Evolutionary conservation across 2,329 filamentous ascomycete species (phyloP).

Genomic region (Fusarium equiseti): DNA sequence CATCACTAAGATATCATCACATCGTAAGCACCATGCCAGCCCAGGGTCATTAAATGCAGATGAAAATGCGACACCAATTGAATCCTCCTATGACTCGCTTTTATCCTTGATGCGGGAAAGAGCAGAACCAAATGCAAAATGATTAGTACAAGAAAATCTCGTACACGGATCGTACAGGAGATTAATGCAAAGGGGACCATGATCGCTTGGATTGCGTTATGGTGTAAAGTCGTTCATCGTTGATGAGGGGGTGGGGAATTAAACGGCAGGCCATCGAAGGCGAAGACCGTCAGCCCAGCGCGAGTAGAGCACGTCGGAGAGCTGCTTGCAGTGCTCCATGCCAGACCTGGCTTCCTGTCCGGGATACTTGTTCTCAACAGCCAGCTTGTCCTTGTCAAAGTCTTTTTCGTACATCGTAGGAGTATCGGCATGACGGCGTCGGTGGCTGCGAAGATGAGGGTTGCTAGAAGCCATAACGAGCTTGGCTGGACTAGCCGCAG

Average conservation of each 20-base stretch:
- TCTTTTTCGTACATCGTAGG: constrained; percentile 59
- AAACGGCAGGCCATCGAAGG: constrained; percentile 71
- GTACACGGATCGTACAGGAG: constrained; percentile 22
- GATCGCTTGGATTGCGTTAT: neutral
- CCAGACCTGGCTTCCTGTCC: constrained; percentile 70
- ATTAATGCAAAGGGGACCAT: constrained; percentile 1
- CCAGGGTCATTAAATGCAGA: constrained; percentile 12
- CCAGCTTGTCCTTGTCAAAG: constrained; percentile 61
- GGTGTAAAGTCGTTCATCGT: neutral
- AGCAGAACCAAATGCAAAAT: constrained; percentile 30
- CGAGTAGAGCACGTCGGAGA: constrained; percentile 90
- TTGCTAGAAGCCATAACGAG: constrained; percentile 84
- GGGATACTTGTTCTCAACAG: constrained; percentile 66
- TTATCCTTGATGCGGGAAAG: constrained; percentile 1
- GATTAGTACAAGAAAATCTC: constrained; percentile 15
- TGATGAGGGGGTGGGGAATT: constrained; percentile 1
- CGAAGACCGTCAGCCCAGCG: constrained; percentile 90
- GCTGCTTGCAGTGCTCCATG: constrained; percentile 91
- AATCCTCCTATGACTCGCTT: constrained; percentile 9
- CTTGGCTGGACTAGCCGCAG: constrained; percentile 67
- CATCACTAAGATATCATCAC: constrained; percentile 41
- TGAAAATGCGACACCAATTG: constrained; percentile 18
- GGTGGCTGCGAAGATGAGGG: constrained; percentile 84
- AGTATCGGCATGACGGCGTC: constrained; percentile 69
- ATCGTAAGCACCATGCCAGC: constrained; percentile 32